These are phyloP conservation scores for Termitomyces sp. DNA, from an alignment of 768 basidiomycete species.

Conservation along the genomic window DNA sequence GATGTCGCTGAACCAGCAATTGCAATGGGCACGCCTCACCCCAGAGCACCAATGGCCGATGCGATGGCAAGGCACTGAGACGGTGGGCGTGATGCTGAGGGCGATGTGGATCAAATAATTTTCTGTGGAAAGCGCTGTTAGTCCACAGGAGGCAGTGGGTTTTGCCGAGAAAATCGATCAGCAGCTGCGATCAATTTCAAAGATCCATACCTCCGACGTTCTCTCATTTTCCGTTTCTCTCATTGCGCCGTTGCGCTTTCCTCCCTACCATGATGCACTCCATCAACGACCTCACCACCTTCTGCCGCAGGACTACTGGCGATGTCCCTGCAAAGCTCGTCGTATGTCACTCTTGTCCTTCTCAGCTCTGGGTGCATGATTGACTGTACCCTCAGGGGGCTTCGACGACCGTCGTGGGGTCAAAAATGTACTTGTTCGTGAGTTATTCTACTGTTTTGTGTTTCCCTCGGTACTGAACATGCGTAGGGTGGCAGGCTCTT, in stretches of 20 bases:
- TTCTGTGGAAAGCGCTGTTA: not conserved
- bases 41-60: not conserved
- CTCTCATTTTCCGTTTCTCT: slow-evolving; percentile 4
- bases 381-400: slow-evolving; percentile 54
- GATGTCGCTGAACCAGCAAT: not conserved
- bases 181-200: not conserved
- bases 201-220: not conserved
- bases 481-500: slow-evolving; percentile 81
- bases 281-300: slow-evolving; percentile 87
- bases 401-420: slow-evolving; percentile 85
- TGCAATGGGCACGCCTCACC: not conserved
- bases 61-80: not conserved
- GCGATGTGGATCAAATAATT: not conserved
- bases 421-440: slow-evolving; percentile 88
- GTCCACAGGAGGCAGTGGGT: slow-evolving; percentile 1
- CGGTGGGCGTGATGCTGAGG: not conserved
- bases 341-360: slow-evolving; percentile 40
- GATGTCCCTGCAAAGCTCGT: slow-evolving; percentile 88
- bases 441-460: slow-evolving; percentile 21
- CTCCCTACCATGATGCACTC: slow-evolving; percentile 52
- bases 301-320: slow-evolving; percentile 75
- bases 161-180: slow-evolving; percentile 17
- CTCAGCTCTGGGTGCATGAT: not conserved
- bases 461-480: not conserved
- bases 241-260: slow-evolving; percentile 13